A percentile compares a stretch with the other conserved stretches of the same genome.
phyloP scores from a whole-genome alignment of 495 filamentous ascomycete genomes.

The Penicillium cosmopolitanum region DNA sequence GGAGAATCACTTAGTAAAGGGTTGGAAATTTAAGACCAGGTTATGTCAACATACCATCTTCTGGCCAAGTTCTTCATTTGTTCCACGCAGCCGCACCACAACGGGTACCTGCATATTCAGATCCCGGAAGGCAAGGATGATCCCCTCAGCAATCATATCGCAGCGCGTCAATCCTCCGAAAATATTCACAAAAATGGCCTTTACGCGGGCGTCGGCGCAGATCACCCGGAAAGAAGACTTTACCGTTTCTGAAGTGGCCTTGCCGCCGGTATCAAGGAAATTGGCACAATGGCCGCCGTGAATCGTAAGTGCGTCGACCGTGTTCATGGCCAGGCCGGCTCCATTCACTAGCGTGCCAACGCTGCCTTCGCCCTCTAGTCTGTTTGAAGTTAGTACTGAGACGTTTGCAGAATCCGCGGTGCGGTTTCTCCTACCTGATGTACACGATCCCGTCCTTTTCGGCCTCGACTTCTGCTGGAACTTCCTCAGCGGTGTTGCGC shows the following conservation, averaged over 20 bases:
- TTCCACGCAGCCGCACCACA: conserved; percentile 82
- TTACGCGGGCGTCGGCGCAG: conserved; percentile 69
- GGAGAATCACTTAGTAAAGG: conserved; percentile 15
- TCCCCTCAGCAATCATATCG: conserved; percentile 87
- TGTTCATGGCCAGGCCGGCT: conserved; percentile 92
- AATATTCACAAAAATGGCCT: conserved; percentile 83
- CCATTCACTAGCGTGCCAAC: conserved; percentile 86
- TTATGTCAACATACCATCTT: conserved; percentile 57
- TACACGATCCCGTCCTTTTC: conserved; percentile 77
- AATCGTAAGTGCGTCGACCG: conserved; percentile 73
- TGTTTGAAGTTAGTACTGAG: conserved; percentile 23
- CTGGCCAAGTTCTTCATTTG: conserved; percentile 77
- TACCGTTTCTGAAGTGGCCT: conserved; percentile 85
- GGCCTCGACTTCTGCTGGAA: conserved; percentile 64
- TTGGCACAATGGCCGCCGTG: conserved; percentile 72
- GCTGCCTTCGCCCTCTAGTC: conserved; percentile 52
- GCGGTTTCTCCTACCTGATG: conserved; percentile 46
- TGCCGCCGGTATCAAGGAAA: conserved; percentile 89
- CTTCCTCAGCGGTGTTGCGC: conserved; percentile 53
- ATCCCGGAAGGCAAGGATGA: conserved; percentile 77
- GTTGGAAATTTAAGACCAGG: neutral
- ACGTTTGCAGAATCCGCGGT: neutral
- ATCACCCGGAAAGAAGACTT: conserved; percentile 75
- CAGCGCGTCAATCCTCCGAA: conserved; percentile 84
- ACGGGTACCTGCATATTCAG: conserved; percentile 72